These are phyloP conservation scores for Annona squamosa DNA, from an alignment of 164 flowering plant genomes.

Conservation along the genomic window DNA sequence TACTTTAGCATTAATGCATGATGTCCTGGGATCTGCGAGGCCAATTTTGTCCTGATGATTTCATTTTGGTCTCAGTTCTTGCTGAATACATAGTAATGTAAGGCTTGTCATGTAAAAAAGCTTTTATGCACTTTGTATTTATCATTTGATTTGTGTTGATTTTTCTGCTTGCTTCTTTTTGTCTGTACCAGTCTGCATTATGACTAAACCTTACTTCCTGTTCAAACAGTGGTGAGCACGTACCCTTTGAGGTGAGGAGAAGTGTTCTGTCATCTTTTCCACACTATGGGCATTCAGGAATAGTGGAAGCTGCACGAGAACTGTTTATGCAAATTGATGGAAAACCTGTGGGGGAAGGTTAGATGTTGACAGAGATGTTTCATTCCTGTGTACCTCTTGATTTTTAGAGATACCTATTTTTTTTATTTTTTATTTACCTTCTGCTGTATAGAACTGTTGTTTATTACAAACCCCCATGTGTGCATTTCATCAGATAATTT, in stretches of 20 bases:
- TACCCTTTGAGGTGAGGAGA: constrained; percentile 31
- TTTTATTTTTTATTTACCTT: too few species aligned
- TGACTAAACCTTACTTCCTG: constrained; percentile 6
- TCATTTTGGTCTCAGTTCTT: too few species aligned
- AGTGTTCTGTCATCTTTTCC: constrained; percentile 46
- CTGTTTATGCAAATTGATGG: constrained; percentile 68
- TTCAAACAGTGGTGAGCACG: constrained; percentile 37
- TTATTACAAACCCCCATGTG: too few species aligned
- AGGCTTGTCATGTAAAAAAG: too few species aligned
- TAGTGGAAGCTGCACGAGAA: constrained; percentile 77
- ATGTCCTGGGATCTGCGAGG: too few species aligned
- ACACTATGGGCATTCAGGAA: constrained; percentile 80
- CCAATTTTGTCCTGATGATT: too few species aligned
- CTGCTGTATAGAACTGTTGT: too few species aligned
- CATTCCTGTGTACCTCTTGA: background rate
- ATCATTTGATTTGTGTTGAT: background rate
- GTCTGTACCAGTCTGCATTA: background rate
- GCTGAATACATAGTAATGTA: too few species aligned
- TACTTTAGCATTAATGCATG: too few species aligned
- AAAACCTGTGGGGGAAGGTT: constrained; percentile 27
- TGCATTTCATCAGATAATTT: too few species aligned
- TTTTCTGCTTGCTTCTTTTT: background rate
- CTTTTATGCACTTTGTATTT: background rate
- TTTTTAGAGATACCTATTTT: too few species aligned
- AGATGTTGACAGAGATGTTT: background rate